These are phyloP conservation scores for Ceratobasidium sp. DNA, from an alignment of 1,284 basidiomycete species.

Conservation along the genomic window DNA sequence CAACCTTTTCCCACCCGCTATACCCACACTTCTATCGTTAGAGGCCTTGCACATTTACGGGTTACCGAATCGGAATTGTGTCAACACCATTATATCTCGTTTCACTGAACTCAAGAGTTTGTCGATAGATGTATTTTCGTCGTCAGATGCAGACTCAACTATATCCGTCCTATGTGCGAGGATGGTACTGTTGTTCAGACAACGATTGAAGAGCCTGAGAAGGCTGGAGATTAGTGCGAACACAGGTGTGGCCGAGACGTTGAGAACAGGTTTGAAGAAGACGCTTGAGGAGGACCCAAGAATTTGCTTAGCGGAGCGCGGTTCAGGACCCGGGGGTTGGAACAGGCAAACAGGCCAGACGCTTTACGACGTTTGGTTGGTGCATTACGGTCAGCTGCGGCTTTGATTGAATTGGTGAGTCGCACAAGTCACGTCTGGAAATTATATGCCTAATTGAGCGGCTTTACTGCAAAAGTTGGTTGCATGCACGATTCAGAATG, in stretches of 20 bases:
- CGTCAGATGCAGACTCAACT: neutral
- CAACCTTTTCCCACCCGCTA: slow-evolving; percentile 11
- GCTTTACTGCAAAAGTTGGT: too few relatives aligned
- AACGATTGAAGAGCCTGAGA: slow-evolving; percentile 8
- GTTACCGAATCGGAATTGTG: slow-evolving; percentile 5
- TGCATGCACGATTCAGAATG: too few relatives aligned
- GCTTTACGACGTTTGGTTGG: neutral
- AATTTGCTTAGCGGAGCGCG: neutral
- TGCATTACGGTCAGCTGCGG: neutral
- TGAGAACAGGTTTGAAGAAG: slow-evolving; percentile 24
- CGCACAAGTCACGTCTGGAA: neutral
- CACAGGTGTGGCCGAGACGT: neutral
- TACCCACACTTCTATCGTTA: neutral
- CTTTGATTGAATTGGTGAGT: neutral
- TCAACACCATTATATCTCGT: slow-evolving; percentile 21
- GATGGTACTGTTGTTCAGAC: neutral
- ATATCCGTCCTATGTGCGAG: slow-evolving; percentile 8
- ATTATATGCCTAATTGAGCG: too few relatives aligned
- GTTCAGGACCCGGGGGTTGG: neutral
- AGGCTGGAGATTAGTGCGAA: slow-evolving; percentile 11
- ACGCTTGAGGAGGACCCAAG: slow-evolving; percentile 14
- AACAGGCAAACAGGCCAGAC: neutral
- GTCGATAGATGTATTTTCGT: neutral
- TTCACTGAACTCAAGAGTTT: slow-evolving; percentile 4
- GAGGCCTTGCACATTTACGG: slow-evolving; percentile 13